Evolutionary conservation across 2,329 filamentous ascomycete genomes (phyloP), one percentile per base, ranked within the genome.

Genomic region (Pyricularia pennisetigena): DNA sequence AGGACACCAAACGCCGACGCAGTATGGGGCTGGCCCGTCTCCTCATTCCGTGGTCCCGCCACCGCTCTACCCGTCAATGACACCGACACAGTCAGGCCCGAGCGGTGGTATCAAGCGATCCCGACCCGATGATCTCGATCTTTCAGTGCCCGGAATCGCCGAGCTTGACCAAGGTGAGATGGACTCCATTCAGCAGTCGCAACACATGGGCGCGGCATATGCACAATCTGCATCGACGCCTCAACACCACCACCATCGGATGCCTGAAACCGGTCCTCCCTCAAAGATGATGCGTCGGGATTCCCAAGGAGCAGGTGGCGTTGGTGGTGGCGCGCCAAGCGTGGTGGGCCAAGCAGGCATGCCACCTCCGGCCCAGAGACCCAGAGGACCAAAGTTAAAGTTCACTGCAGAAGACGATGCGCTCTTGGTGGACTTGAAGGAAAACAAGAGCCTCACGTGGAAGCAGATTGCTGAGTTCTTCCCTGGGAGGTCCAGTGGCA

Each of bases 401-500:
- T 97, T 97, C 76, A 97, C 93, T 0, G 88, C 92, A 10, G 93
- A 97, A 77, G 94, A 97, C 76, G 94, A 97, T 78, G 89, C 91
- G 72, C 81, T 97, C 65, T 83, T 97, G 68, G 89, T 97, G 68
- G 92, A 97, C 75, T 82, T 97, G 70, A 97, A 97, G 78, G 94
- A 97, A 79, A 94, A 95, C 75, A 96, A 95, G 78, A 94, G 92
- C 75, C 82, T 97, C 76, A 97, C 94, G 4, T 97, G 94, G 94
- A 97, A 97, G 80, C 94, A 97, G 82, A 97, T 97, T 75, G 92
- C 93, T 68, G 94, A 97, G 75, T 97, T 97, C 79, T 97, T 97
- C 73, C 94, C 94, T 0, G 94, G 93, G 1, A 85, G 94, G 69
- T 95, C 92, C 69, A 96, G 92, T 64, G 94, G 94, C 23, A 97